phyloP scores from a whole-genome alignment of 441 rosid genomes.

The Erodium moschatum region DNA sequence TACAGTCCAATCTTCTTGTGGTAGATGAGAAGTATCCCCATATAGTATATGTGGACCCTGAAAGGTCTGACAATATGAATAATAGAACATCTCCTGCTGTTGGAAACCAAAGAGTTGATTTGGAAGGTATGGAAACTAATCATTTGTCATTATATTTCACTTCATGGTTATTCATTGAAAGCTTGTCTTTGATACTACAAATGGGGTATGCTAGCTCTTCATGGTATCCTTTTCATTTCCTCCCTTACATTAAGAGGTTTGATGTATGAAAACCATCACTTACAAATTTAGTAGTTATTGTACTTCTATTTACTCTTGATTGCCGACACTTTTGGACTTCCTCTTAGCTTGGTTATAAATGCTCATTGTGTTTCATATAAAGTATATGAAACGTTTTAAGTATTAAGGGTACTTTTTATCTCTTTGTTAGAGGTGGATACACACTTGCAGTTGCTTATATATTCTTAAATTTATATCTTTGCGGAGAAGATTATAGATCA shows the following conservation, averaged over 20 bases:
- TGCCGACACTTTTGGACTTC: background rate
- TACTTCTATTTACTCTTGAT: background rate
- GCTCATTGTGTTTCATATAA: background rate
- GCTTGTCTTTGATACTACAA: background rate
- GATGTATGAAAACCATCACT: background rate
- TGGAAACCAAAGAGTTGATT: conserved; percentile 34
- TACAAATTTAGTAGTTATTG: background rate
- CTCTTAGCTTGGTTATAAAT: background rate
- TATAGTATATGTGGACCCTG: conserved; percentile 47
- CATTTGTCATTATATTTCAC: conserved; percentile 4
- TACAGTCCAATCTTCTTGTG: conserved; percentile 57
- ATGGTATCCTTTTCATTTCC: background rate
- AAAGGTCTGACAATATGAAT: conserved; percentile 20
- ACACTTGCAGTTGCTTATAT: background rate
- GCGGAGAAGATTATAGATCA: background rate
- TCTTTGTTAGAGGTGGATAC: background rate
- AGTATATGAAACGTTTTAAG: background rate
- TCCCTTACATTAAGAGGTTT: background rate
- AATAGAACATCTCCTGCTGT: conserved; percentile 26
- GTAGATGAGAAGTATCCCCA: conserved; percentile 70
- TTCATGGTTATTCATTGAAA: conserved; percentile 1
- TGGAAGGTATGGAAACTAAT: conserved; percentile 53
- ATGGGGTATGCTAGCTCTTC: background rate
- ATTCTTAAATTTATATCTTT: background rate
- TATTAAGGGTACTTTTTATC: background rate